These are phyloP conservation scores for Bremia lactucae DNA, from an alignment of 352 stramenopile species.

Conservation along the genomic window DNA sequence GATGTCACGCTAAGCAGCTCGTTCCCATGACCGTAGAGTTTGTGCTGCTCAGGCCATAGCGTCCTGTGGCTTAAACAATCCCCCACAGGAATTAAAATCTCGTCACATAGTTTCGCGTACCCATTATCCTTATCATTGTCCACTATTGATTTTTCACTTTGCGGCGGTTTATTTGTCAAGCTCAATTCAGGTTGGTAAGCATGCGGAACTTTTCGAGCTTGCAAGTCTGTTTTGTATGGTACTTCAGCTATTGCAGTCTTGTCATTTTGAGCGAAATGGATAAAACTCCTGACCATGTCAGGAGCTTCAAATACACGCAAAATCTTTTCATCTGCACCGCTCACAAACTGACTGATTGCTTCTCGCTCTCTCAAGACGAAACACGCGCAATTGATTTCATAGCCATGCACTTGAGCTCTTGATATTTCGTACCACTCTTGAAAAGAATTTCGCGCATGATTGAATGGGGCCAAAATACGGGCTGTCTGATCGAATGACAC, in stretches of 20 bases:
- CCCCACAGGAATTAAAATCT: constrained; percentile 38
- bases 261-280: constrained; percentile 1
- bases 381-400: constrained; percentile 66
- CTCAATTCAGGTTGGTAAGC: constrained; percentile 69
- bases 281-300: constrained; percentile 29
- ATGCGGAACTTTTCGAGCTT: constrained; percentile 22
- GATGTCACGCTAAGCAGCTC: constrained; percentile 62
- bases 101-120: constrained; percentile 5
- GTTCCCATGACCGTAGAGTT: constrained; percentile 74
- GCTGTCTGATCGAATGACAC: constrained; percentile 70
- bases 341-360: constrained; percentile 48
- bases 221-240: background rate
- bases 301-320: constrained; percentile 67
- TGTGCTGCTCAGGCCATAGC: constrained; percentile 64
- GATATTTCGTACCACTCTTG: constrained; percentile 53
- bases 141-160: background rate
- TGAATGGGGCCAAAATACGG: constrained; percentile 31
- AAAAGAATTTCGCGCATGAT: background rate
- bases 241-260: background rate
- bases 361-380: constrained; percentile 22
- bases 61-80: constrained; percentile 52
- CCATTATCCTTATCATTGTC: constrained; percentile 18
- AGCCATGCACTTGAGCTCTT: constrained; percentile 67
- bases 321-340: constrained; percentile 77
- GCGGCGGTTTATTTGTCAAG: constrained; percentile 54